Percentiles rank a stretch among this genome's conserved stretches.
These are phyloP conservation scores for Sugiyamaella grinbergsii DNA, from an alignment of 1,139 yeast species.

Conservation along the genomic window DNA sequence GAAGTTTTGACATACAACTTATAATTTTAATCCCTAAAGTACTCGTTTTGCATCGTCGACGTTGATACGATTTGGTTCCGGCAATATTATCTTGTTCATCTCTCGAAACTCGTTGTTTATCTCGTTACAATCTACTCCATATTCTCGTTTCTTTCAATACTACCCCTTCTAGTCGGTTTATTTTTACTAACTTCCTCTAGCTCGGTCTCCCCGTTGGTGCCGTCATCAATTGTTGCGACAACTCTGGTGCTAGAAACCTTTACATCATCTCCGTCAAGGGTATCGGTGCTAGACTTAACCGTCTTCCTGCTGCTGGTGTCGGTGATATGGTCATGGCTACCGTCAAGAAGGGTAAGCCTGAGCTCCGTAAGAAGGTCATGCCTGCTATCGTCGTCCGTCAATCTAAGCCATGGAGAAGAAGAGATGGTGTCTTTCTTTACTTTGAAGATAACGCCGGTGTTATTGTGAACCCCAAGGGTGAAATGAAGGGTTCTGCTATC, in stretches of 20 bases:
- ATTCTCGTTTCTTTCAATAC: neutral
- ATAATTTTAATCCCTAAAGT: neutral
- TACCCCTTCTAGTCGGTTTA: neutral
- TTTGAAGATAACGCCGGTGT: constrained; percentile 99
- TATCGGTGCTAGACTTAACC: constrained; percentile 99
- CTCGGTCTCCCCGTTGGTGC: constrained; percentile 99
- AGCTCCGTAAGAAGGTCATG: constrained; percentile 99
- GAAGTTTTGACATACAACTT: neutral
- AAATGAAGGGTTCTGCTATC: constrained; percentile 99
- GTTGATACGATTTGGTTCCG: too few relatives aligned
- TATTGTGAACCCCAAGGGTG: constrained; percentile 99
- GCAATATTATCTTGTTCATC: too few relatives aligned
- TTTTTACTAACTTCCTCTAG: constrained; percentile 43
- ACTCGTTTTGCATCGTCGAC: too few relatives aligned
- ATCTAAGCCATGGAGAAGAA: constrained; percentile 99
- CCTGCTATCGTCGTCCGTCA: constrained; percentile 99
- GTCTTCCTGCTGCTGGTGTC: constrained; percentile 99
- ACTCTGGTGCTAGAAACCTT: constrained; percentile 99
- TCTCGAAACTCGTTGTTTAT: too few relatives aligned
- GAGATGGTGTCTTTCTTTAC: constrained; percentile 99
- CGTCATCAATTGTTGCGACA: constrained; percentile 99
- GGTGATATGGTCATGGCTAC: constrained; percentile 99
- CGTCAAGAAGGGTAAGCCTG: constrained; percentile 99
- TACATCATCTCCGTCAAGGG: constrained; percentile 99
- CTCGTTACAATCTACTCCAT: neutral